These are phyloP conservation scores for Fraxinus baroniana DNA, from an alignment of 305 asterid species.

Conservation along the genomic window DNA sequence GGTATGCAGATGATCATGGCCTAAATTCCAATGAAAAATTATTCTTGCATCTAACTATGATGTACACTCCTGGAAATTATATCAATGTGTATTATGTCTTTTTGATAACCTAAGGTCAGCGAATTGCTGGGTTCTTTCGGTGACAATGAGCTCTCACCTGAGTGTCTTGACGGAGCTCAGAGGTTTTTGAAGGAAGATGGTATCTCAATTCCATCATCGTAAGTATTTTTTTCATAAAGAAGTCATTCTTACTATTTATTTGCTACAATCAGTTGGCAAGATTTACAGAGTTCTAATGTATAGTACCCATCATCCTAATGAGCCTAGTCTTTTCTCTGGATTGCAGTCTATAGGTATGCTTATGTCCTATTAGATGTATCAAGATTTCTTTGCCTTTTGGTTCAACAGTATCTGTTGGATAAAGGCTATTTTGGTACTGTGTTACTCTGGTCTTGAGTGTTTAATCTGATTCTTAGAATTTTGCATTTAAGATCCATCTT, in stretches of 20 bases:
- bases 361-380: slow-evolving; percentile 1
- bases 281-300: neutral
- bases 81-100: slow-evolving; percentile 15
- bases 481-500: neutral
- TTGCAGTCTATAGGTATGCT: neutral
- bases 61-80: slow-evolving; percentile 9
- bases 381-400: neutral
- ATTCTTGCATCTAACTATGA: neutral
- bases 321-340: neutral
- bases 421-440: neutral
- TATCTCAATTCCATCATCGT: slow-evolving; percentile 94
- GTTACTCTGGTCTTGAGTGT: neutral
- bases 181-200: slow-evolving; percentile 90
- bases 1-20: slow-evolving; percentile 39
- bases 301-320: neutral
- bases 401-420: slow-evolving; percentile 6
- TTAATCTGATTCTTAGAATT: neutral
- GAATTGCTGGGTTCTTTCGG: slow-evolving; percentile 98
- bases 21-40: slow-evolving; percentile 1
- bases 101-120: slow-evolving; percentile 61
- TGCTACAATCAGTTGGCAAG: neutral
- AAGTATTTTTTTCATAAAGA: slow-evolving; percentile 28
- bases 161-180: slow-evolving; percentile 98
- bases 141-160: slow-evolving; percentile 98
- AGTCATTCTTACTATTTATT: neutral